Percentiles rank a stretch among this genome's conserved stretches.
These are phyloP conservation scores for Dovyalis caffra DNA, from an alignment of 345 rosid genomes.

Conservation along the genomic window DNA sequence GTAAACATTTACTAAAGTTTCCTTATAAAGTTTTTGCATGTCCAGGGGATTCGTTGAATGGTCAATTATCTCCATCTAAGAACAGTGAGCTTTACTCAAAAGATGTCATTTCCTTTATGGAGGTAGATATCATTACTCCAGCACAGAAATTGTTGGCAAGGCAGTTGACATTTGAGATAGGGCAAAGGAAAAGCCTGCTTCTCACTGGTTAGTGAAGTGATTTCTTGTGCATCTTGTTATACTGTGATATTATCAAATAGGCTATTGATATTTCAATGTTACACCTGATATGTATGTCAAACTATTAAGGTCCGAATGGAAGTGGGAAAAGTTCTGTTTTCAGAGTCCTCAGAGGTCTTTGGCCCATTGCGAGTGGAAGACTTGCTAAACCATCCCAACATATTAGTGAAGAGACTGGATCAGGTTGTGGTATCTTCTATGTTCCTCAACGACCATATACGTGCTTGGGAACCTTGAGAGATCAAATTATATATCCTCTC, in stretches of 20 bases:
- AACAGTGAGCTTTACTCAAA: constrained; percentile 37
- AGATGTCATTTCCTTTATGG: constrained; percentile 63
- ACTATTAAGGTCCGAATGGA: constrained; percentile 83
- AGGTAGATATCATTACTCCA: constrained; percentile 87
- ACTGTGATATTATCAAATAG: not conserved
- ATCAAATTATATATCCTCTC: constrained; percentile 97
- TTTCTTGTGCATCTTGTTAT: not conserved
- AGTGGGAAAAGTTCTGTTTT: constrained; percentile 95
- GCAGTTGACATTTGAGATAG: constrained; percentile 76
- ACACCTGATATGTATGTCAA: constrained; percentile 28
- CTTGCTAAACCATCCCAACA: constrained; percentile 65
- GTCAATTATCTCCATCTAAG: constrained; percentile 28
- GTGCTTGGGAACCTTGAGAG: constrained; percentile 96
- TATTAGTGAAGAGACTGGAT: constrained; percentile 48
- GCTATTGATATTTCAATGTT: constrained; percentile 16
- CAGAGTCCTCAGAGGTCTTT: constrained; percentile 90
- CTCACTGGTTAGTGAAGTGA: constrained; percentile 77
- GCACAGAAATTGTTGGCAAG: constrained; percentile 82
- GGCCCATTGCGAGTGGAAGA: constrained; percentile 92
- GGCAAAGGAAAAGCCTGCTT: constrained; percentile 80
- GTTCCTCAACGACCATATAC: constrained; percentile 95
- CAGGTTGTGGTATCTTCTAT: constrained; percentile 74
- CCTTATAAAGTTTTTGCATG: constrained; percentile 19
- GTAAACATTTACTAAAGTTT: not conserved
- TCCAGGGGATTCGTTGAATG: constrained; percentile 39